Base-by-base conservation (phyloP, 345 rosid genomes). In the Iberis pinnata region DNA sequence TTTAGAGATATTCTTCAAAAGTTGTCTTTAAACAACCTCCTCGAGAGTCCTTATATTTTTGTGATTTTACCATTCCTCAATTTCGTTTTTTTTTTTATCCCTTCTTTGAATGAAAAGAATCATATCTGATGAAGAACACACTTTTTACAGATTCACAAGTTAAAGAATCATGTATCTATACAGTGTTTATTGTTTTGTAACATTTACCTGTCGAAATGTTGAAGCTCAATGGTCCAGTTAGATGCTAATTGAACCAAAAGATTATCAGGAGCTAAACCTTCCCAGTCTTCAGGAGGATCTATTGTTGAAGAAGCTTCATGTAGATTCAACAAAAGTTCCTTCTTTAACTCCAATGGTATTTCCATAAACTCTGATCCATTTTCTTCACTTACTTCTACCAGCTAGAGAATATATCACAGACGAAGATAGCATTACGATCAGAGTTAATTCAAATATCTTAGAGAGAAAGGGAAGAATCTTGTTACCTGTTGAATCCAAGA, bases 401-500 rank as follows among this genome's bases (percentile, higher is more conserved):
- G 55, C 97, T 88, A 77, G 40, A 63, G 32, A 49, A 24, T 39
- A 32, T 14, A 57, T 26, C 9, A 24, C 26, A n/a, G 35, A 12
- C 13, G 18, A 20, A 18, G n/a, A 42, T 8, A 49, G 9, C 49
- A 46, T 53, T 31, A 49, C 4, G 6, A 52, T 37, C 18, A 2
- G 27, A 33, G n/a, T 36, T 43, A 25, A 51, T 36, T 37, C 12
- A 19, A 18, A 40, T 19, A 44, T 22, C 15, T 42, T 5, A 12
- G 8, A 9, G 27, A 40, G 18, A 54, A 53, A 64, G 12, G 12
- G 36, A 33, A 60, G 53, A 39, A 31, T 52, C 2, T 18, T 50
- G 36, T 75, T 49, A 92, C 97, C 95, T 92, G 93, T 49, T 92
- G 97, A 76, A 80, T 80, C 98, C 98, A 92, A 29, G 89, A 73